Percentiles rank a stretch among this genome's conserved stretches.
Evolutionary conservation across 2,329 filamentous ascomycete genomes (phyloP).

Genomic region (Onygenales sp.): DNA sequence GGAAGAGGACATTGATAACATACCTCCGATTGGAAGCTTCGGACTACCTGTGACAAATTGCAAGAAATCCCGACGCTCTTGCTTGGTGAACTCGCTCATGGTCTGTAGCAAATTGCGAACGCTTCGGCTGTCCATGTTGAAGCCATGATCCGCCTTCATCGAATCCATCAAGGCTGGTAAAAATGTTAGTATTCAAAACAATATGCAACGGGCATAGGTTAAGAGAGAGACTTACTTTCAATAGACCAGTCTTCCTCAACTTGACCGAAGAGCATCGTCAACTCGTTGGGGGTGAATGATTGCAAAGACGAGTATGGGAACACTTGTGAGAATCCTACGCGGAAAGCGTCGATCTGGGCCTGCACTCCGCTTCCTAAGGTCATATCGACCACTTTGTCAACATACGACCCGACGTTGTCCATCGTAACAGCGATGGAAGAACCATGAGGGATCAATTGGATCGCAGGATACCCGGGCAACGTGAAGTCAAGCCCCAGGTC

Average conservation of each 20-base stretch:
- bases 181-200: constrained; percentile 19
- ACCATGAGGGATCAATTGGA: constrained; percentile 72
- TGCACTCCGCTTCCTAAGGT: constrained; percentile 84
- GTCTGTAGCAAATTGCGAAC: constrained; percentile 86
- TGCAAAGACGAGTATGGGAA: constrained; percentile 90
- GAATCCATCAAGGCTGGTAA: constrained; percentile 80
- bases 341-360: constrained; percentile 83
- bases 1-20: constrained; percentile 19
- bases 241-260: constrained; percentile 96
- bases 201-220: not conserved
- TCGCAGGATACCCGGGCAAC: constrained; percentile 76
- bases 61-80: constrained; percentile 81
- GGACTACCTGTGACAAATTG: constrained; percentile 98
- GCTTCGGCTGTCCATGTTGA: constrained; percentile 95
- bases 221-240: constrained; percentile 60
- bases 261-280: constrained; percentile 88
- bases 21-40: constrained; percentile 95
- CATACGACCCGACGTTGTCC: constrained; percentile 80
- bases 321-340: constrained; percentile 82
- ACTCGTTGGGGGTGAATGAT: constrained; percentile 88
- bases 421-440: constrained; percentile 69
- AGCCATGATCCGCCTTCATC: constrained; percentile 96
- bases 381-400: constrained; percentile 84
- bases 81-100: constrained; percentile 74
- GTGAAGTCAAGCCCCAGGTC: constrained; percentile 92